Percentiles rank a stretch among this genome's conserved stretches.
Evolutionary conservation across 2,329 filamentous ascomycete species (phyloP).

Genomic region (Madurella mycetomatis): DNA sequence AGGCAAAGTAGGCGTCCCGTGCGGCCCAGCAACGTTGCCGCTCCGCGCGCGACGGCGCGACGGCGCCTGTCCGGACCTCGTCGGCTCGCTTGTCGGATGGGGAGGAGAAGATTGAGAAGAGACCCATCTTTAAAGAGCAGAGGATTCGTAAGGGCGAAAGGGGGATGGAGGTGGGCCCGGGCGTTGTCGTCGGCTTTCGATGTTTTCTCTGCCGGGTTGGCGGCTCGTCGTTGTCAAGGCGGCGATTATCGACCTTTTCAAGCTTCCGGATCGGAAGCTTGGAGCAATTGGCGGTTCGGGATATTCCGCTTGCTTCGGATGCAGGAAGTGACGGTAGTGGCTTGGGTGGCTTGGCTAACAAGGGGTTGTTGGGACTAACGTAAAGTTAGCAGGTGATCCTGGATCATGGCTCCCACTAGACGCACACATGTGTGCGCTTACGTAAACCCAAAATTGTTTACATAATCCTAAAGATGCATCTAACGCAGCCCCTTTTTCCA

Average conservation of each 20-base stretch:
- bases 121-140: slow-evolving; percentile 40
- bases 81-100: slow-evolving; percentile 45
- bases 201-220: neutral
- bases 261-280: neutral
- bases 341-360: neutral
- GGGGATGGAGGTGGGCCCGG: too few relatives aligned
- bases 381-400: too few relatives aligned
- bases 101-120: slow-evolving; percentile 40
- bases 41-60: slow-evolving; percentile 81
- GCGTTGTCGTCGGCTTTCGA: too few relatives aligned
- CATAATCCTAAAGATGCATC: too few relatives aligned
- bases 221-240: slow-evolving; percentile 6
- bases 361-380: neutral
- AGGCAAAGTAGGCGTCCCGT: slow-evolving; percentile 82
- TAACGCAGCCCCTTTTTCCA: too few relatives aligned
- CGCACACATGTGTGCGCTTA: too few relatives aligned
- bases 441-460: too few relatives aligned
- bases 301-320: slow-evolving; percentile 6
- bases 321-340: neutral
- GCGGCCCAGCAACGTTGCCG: slow-evolving; percentile 84
- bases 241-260: neutral
- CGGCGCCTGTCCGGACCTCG: slow-evolving; percentile 51
- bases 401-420: too few relatives aligned
- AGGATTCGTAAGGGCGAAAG: too few relatives aligned
- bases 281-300: slow-evolving; percentile 4